phyloP scores from a whole-genome alignment of 1,284 basidiomycete species.

The Vanrija sp. region DNA sequence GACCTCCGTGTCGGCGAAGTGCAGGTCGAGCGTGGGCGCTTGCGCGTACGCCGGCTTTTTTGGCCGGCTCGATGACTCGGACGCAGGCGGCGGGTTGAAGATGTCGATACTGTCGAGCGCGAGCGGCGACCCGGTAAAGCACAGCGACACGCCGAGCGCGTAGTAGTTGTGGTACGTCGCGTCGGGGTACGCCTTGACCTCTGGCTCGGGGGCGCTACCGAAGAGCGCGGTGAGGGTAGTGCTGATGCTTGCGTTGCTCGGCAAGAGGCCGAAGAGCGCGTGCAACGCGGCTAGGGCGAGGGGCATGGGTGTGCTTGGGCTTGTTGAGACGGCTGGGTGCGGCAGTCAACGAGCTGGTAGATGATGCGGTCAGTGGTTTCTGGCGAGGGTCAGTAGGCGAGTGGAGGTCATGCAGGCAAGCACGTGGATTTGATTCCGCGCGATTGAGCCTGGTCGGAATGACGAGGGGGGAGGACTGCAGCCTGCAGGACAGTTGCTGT shows the following conservation, averaged over 20 bases:
- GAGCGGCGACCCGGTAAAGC: constrained; percentile 56
- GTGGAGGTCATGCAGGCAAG: neutral
- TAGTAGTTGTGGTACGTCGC: constrained; percentile 80
- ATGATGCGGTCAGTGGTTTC: neutral
- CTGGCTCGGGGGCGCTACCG: constrained; percentile 48
- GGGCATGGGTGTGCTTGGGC: neutral
- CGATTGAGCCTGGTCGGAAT: too few relatives aligned
- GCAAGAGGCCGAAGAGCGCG: constrained; percentile 13
- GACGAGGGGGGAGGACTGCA: too few relatives aligned
- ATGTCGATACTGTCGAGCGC: constrained; percentile 70
- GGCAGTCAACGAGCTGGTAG: too few relatives aligned
- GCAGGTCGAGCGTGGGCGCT: constrained; percentile 58
- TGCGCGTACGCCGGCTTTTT: constrained; percentile 15
- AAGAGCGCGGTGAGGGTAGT: constrained; percentile 6
- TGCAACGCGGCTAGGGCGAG: constrained; percentile 7
- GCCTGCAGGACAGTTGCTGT: too few relatives aligned
- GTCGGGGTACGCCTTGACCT: constrained; percentile 73
- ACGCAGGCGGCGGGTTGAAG: constrained; percentile 57
- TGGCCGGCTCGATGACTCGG: neutral
- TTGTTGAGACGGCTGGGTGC: too few relatives aligned
- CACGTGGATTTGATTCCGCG: too few relatives aligned
- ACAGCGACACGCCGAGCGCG: constrained; percentile 69
- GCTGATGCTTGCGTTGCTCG: constrained; percentile 9
- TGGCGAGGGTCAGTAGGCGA: neutral
- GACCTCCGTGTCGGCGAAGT: constrained; percentile 51